phyloP scores from a whole-genome alignment of 176 grass and related monocot species.

The Carex myosuroides region DNA sequence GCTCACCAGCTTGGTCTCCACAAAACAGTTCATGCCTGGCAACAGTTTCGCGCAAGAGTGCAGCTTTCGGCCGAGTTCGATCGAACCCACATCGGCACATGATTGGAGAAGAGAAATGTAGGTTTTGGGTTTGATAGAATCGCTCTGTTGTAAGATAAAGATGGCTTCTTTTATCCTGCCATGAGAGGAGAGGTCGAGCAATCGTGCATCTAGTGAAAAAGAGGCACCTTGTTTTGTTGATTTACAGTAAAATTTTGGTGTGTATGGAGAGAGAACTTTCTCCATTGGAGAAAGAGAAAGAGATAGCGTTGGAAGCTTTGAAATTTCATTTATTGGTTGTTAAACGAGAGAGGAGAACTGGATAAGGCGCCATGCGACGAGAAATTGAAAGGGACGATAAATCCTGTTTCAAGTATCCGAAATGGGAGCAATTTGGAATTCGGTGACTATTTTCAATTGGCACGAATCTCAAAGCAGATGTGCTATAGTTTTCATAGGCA shows the following conservation, averaged over 20 bases:
- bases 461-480: no score
- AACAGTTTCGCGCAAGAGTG: conserved; percentile 19
- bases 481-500: no score
- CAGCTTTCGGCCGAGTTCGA: conserved; percentile 28
- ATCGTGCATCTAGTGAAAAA: conserved; percentile 3
- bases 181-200: conserved; percentile 1
- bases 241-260: background rate
- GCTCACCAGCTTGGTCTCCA: conserved; percentile 40
- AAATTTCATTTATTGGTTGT: background rate
- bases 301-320: conserved; percentile 6
- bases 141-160: conserved; percentile 16
- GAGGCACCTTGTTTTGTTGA: background rate
- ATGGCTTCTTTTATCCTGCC: conserved; percentile 36
- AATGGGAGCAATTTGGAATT: no score
- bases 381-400: background rate
- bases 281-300: conserved; percentile 11
- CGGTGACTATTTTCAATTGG: no score
- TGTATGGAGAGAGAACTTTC: conserved; percentile 2
- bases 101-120: conserved; percentile 36
- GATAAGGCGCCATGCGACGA: background rate
- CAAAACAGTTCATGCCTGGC: background rate
- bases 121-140: conserved; percentile 2
- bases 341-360: conserved; percentile 1
- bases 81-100: conserved; percentile 32
- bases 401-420: no score